Base-by-base conservation (phyloP, 2,329 filamentous ascomycete species). In the Colletotrichum orchidophilum region DNA sequence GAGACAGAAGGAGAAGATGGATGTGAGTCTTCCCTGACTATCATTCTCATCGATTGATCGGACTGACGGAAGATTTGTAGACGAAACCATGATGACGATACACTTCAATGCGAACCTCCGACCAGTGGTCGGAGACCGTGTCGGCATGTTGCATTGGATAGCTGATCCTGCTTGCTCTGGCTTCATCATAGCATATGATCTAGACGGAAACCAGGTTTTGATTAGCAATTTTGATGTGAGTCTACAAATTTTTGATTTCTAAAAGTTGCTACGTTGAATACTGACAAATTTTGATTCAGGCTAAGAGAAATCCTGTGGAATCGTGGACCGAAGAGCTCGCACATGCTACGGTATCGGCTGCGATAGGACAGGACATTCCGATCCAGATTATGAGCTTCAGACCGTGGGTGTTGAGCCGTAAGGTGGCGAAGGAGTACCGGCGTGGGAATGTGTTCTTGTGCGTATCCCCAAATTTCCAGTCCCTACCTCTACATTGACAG, bases 31-130 rank as follows among this genome's bases (percentile, higher is more conserved):
- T 18, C 3, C 3, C 2, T 1, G 8, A 3, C 8, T 5, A 9
- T 6, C n/a, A 35, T 11, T 18, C 18, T 13, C 15, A 15, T 18
- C 26, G 2, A 35, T 33, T 13, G n/a, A 5, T 29, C 7, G 13
- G 26, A 50, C 60, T 46, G 12, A 49, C 52, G 77, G 63, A 73
- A 71, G 67, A 33, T 3, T n/a, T 24, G 5, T 8, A 82, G 81
- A 82, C 46, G 82, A 83, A 65, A 83, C 81, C 0, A 84, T 84
- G 83, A 84, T 85, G 83, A 84, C 83, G 0, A 84, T 85, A 15
- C 82, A 85, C 52, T 80, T 85, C 72, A 83, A 83, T 50, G 81
- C 82, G 0, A 76, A 85, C 54, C 75, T 84, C 2, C 77, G 81
- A 0, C 78, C 81, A 1, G 75, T 85, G 0, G 74, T 85, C 0